phyloP scores from a whole-genome alignment of 1,139 yeast genomes.

The Geotrichum siamense region DNA sequence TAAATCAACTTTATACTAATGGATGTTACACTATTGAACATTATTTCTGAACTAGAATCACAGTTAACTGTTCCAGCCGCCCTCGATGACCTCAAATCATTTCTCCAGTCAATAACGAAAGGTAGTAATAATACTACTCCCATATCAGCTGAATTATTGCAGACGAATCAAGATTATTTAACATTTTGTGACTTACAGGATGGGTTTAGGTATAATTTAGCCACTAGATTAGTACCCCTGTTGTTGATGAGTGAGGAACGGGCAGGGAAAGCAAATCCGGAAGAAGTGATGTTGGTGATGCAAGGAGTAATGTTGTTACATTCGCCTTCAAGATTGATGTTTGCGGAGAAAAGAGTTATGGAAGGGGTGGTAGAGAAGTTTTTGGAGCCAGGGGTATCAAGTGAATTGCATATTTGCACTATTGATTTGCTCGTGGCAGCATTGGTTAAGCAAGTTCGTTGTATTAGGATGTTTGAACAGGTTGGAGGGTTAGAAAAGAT shows the following conservation, averaged over 20 bases:
- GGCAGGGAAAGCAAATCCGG: slow-evolving; percentile 1
- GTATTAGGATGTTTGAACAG: slow-evolving; percentile 54
- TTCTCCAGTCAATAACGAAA: no score
- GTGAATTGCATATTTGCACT: slow-evolving; percentile 39
- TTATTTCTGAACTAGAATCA: no score
- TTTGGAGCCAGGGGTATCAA: slow-evolving; percentile 16
- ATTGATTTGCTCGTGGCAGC: slow-evolving; percentile 56
- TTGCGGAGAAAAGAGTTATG: slow-evolving; percentile 31
- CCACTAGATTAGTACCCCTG: slow-evolving; percentile 30
- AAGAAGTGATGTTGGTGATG: slow-evolving; percentile 39
- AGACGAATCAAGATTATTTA: slow-evolving; percentile 4
- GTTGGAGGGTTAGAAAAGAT: slow-evolving; percentile 51
- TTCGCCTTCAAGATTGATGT: slow-evolving; percentile 46
- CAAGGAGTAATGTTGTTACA: slow-evolving; percentile 63
- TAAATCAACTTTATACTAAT: no score
- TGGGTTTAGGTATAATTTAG: slow-evolving; percentile 44
- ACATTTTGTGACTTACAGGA: slow-evolving; percentile 48
- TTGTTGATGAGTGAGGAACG: neutral
- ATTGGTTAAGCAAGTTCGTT: slow-evolving; percentile 49
- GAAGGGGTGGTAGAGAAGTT: slow-evolving; percentile 9
- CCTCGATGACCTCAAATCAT: no score
- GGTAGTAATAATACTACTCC: no score
- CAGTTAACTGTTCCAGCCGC: no score
- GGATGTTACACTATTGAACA: no score
- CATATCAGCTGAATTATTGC: no score